Evolutionary conservation across 2,329 filamentous ascomycete species (phyloP), one percentile per base, ranked within the genome.

Genomic region (Plectosphaerella plurivora): DNA sequence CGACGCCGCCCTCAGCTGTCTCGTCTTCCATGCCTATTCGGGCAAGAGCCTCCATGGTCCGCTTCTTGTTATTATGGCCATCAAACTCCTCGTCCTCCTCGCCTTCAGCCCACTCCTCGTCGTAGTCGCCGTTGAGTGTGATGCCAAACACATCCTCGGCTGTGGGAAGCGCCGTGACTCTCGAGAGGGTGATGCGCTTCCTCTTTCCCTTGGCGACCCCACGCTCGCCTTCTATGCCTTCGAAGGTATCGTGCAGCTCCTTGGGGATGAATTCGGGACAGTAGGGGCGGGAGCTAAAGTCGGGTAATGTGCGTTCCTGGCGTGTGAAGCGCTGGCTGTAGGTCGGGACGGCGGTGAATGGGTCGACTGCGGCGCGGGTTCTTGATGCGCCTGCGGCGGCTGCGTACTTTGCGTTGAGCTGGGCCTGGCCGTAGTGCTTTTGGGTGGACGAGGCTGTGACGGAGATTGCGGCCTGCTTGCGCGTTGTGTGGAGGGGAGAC

Each of bases 291-390:
- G 70, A 68, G 8, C 70, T 71, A 59, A 83, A 74, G 57, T 83
- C 78, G 4, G 81, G 81, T 48, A 84, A 68, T 3, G 74, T 73
- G 45, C 80, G 72, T 51, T 80, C 75, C 42, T 74, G 69, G 53
- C 73, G 72, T 36, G 73, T 68, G 61, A 83, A 83, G 53, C 74
- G 74, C 59, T 82, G 74, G 44, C 77, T 80, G 68, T 82, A 83
- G 54, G 76, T 77, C n/a, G 78, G 79, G 52, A 83, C 74, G 41
- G 77, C 72, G n/a, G 72, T 75, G 64, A 84, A 84, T 18, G 81
- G 79, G 63, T 84, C 80, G 48, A 78, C 60, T 12, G 76, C 80
- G 37, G 79, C 79, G 59, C 77, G 79, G 67, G 70, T 82, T 63
- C 74, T 76, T 59, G 77, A 67, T 44, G 54, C 47, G 35, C 47